These are phyloP conservation scores for Diaporthe ampelina DNA, from an alignment of 2,329 filamentous ascomycete species.

Conservation along the genomic window DNA sequence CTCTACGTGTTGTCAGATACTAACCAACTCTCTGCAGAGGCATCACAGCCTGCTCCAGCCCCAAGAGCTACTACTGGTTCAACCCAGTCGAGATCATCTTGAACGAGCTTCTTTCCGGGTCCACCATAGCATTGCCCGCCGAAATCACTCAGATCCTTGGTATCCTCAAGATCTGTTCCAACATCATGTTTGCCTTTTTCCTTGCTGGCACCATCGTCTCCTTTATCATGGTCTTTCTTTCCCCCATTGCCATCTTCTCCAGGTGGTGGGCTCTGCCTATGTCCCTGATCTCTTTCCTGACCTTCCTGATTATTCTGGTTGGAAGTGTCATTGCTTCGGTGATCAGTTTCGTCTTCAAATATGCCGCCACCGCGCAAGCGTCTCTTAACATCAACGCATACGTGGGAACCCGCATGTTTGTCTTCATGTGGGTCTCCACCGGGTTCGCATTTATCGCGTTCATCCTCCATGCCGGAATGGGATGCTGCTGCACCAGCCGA, in stretches of 20 bases:
- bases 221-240: conserved; percentile 78
- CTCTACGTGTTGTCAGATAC: background rate
- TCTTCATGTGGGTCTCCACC: conserved; percentile 89
- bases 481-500: conserved; percentile 79
- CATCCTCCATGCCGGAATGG: conserved; percentile 80
- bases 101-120: conserved; percentile 83
- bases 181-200: conserved; percentile 93
- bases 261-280: conserved; percentile 76
- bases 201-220: conserved; percentile 78
- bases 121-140: conserved; percentile 84
- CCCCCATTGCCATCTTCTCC: conserved; percentile 68
- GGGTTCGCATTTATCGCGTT: conserved; percentile 78
- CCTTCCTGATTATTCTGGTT: conserved; percentile 76
- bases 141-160: conserved; percentile 80
- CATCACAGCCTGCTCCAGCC: conserved; percentile 81
- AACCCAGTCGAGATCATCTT: conserved; percentile 88
- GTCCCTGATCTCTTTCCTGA: conserved; percentile 75
- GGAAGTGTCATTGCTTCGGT: conserved; percentile 83
- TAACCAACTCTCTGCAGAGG: conserved; percentile 71
- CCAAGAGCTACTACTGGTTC: conserved; percentile 86
- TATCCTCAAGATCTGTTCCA: conserved; percentile 80
- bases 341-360: conserved; percentile 85
- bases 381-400: conserved; percentile 82
- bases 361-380: conserved; percentile 78
- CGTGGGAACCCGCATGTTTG: conserved; percentile 82